Conservation (phyloP, 2,329 filamentous ascomycete species). For the Diaporthe sp. region DNA sequence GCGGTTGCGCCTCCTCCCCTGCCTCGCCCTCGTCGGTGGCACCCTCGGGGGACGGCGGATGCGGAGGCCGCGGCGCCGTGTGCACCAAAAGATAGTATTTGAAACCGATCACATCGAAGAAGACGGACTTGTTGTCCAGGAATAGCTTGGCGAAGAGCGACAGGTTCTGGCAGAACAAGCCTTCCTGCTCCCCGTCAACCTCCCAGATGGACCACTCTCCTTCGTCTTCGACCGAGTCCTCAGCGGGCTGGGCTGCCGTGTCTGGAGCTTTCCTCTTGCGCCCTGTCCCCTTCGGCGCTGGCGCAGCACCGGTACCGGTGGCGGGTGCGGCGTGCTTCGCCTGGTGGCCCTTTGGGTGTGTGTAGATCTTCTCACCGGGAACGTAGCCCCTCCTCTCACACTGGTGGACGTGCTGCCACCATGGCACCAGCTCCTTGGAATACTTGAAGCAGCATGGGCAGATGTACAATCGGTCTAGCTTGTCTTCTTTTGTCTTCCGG, state of each 20-base stretch:
- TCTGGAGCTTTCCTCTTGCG: slow-evolving; percentile 55
- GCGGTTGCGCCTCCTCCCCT: slow-evolving; percentile 20
- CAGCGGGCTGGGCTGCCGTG: slow-evolving; percentile 53
- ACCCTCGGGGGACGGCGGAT: slow-evolving; percentile 1
- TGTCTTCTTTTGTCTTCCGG: slow-evolving; percentile 44
- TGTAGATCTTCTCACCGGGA: slow-evolving; percentile 83
- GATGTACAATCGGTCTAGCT: slow-evolving; percentile 82
- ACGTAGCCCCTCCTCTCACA: slow-evolving; percentile 66
- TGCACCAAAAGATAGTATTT: slow-evolving; percentile 94
- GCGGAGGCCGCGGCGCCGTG: slow-evolving; percentile 61
- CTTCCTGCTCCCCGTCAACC: slow-evolving; percentile 89
- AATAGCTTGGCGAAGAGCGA: slow-evolving; percentile 98
- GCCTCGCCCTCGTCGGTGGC: not conserved
- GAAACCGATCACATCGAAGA: slow-evolving; percentile 95
- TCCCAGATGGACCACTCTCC: slow-evolving; percentile 91
- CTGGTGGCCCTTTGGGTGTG: slow-evolving; percentile 64
- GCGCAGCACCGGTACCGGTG: slow-evolving; percentile 39
- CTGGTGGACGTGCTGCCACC: slow-evolving; percentile 69
- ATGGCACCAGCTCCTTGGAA: slow-evolving; percentile 72
- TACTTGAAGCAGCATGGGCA: slow-evolving; percentile 98
- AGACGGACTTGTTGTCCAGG: slow-evolving; percentile 97
- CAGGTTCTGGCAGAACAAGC: slow-evolving; percentile 93
- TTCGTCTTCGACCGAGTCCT: slow-evolving; percentile 65
- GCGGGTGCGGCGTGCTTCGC: slow-evolving; percentile 52
- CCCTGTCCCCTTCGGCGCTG: slow-evolving; percentile 49